Percentiles rank a stretch among this genome's conserved stretches.
Evolutionary conservation across 2,329 filamentous ascomycete genomes (phyloP).

Genomic region (Colletotrichum sojae): DNA sequence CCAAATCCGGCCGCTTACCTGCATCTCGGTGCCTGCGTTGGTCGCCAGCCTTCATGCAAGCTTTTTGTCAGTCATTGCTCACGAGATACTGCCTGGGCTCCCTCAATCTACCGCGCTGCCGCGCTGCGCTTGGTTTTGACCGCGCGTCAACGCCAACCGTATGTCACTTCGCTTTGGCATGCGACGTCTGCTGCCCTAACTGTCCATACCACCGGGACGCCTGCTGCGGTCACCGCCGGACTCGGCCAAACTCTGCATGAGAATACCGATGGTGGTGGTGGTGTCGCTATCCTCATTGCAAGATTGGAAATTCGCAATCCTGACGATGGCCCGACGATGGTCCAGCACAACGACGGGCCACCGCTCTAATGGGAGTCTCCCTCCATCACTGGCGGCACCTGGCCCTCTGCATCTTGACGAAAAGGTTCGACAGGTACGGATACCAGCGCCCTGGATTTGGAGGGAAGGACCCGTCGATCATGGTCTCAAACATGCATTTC

Average conservation of each 20-base stretch:
- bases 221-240: background rate
- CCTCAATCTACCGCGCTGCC: constrained; percentile 21
- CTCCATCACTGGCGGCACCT: constrained; percentile 3
- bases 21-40: constrained; percentile 29
- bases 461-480: constrained; percentile 45
- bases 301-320: constrained; percentile 1
- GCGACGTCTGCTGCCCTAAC: background rate
- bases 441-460: constrained; percentile 43
- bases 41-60: constrained; percentile 15
- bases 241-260: constrained; percentile 16
- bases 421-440: constrained; percentile 27
- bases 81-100: constrained; percentile 10
- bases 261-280: background rate
- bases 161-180: constrained; percentile 4
- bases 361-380: background rate
- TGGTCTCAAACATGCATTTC: constrained; percentile 38
- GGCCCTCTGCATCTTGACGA: constrained; percentile 8
- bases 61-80: constrained; percentile 9
- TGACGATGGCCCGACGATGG: background rate
- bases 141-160: constrained; percentile 7
- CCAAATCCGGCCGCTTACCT: constrained; percentile 34
- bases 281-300: constrained; percentile 8
- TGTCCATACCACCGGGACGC: background rate
- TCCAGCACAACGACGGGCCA: too few species aligned
- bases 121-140: background rate